Conservation (phyloP, 2,329 filamentous ascomycete species). For the Beauveria sp. region DNA sequence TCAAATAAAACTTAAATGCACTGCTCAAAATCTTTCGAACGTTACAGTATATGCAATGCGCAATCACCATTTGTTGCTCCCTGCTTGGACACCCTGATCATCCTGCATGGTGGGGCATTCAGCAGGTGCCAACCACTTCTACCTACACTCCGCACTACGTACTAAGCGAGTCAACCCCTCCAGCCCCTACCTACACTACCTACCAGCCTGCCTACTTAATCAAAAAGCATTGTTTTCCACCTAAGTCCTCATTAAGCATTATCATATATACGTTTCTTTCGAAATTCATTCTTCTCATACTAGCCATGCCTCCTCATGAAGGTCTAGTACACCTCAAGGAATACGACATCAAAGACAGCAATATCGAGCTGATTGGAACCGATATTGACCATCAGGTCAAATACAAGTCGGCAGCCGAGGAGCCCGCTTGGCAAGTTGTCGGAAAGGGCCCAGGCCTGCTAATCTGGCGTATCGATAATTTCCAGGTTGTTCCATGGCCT, state of each 20-base stretch:
- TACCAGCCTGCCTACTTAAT: background rate
- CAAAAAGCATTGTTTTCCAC: background rate
- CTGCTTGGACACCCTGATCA: background rate
- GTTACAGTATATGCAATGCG: background rate
- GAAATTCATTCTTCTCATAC: background rate
- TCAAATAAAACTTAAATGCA: background rate
- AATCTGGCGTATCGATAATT: slow-evolving; percentile 62
- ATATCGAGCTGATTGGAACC: slow-evolving; percentile 57
- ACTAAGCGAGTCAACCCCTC: background rate
- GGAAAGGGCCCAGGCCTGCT: slow-evolving; percentile 46
- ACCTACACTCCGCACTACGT: background rate
- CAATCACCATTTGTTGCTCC: background rate
- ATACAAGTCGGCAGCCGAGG: slow-evolving; percentile 55
- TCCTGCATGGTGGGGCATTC: slow-evolving; percentile 1
- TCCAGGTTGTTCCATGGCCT: slow-evolving; percentile 56
- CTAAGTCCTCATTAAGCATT: background rate
- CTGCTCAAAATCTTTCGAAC: background rate
- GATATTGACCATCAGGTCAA: slow-evolving; percentile 62
- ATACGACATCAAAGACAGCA: slow-evolving; percentile 62
- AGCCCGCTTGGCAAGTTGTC: slow-evolving; percentile 58
- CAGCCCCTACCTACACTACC: background rate
- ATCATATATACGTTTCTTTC: background rate
- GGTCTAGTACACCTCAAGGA: slow-evolving; percentile 55
- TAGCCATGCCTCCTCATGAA: slow-evolving; percentile 51
- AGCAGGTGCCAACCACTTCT: background rate